Percentiles rank a stretch among this genome's conserved stretches.
These are phyloP conservation scores for Steccherinum ochraceum DNA, from an alignment of 768 basidiomycete species.

Conservation along the genomic window DNA sequence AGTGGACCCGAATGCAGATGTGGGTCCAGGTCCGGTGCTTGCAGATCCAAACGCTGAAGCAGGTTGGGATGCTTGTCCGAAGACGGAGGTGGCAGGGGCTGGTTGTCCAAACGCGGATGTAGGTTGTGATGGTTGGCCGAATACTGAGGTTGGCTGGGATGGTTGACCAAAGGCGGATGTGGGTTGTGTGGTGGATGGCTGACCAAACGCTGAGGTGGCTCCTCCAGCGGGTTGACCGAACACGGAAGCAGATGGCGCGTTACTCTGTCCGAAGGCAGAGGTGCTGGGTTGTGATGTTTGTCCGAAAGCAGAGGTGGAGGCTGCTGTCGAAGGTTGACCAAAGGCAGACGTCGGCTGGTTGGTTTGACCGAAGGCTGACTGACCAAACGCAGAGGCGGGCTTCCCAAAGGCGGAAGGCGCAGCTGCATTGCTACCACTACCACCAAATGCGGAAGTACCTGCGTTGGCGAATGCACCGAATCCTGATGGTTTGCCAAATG, in stretches of 20 bases:
- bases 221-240: conserved; percentile 2
- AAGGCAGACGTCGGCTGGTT: conserved; percentile 28
- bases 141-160: conserved; percentile 16
- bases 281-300: conserved; percentile 21
- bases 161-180: conserved; percentile 33
- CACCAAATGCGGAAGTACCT: conserved; percentile 32
- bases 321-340: conserved; percentile 23
- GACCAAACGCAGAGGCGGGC: conserved; percentile 31
- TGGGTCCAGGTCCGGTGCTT: conserved; percentile 7
- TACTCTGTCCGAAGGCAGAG: conserved; percentile 21
- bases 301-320: conserved; percentile 28
- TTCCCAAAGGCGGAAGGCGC: not conserved
- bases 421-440: not conserved
- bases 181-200: conserved; percentile 18
- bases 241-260: conserved; percentile 1
- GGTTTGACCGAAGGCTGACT: conserved; percentile 21
- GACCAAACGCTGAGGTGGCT: conserved; percentile 32
- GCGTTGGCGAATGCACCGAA: conserved; percentile 19
- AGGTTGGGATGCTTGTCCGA: conserved; percentile 11
- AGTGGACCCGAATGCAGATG: conserved; percentile 36
- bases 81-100: conserved; percentile 20
- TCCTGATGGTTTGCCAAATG: conserved; percentile 18
- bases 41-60: not conserved
- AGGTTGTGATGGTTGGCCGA: conserved; percentile 9
- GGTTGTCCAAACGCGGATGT: conserved; percentile 30